A percentile compares a stretch with the other conserved stretches of the same genome.
Conservation (phyloP, 2,329 filamentous ascomycete genomes). For the Rhinocladiella mackenziei region DNA sequence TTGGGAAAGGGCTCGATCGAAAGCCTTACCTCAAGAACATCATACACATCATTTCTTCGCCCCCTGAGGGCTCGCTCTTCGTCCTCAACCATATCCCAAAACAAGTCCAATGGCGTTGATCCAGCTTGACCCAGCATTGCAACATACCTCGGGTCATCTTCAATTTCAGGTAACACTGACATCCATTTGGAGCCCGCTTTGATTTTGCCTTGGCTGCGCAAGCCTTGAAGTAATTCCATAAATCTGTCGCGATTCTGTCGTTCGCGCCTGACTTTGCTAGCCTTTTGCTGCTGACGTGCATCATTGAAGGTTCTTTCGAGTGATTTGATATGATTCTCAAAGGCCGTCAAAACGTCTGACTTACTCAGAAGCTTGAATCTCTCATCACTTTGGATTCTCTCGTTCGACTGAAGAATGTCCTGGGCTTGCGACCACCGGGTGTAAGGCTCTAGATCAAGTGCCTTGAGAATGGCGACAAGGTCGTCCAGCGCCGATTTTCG, state of each 20-base stretch:
- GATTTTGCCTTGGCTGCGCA: slow-evolving; percentile 72
- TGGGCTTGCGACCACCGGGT: slow-evolving; percentile 93
- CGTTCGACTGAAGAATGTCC: slow-evolving; percentile 70
- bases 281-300: slow-evolving; percentile 80
- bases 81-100: slow-evolving; percentile 93
- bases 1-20: background rate
- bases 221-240: slow-evolving; percentile 67
- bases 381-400: slow-evolving; percentile 72
- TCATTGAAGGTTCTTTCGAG: slow-evolving; percentile 91
- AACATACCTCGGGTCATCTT: slow-evolving; percentile 76
- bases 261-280: slow-evolving; percentile 72
- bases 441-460: slow-evolving; percentile 82
- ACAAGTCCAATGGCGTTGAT: slow-evolving; percentile 82
- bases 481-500: slow-evolving; percentile 82
- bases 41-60: slow-evolving; percentile 75
- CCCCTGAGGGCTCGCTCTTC: slow-evolving; percentile 83
- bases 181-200: slow-evolving; percentile 89
- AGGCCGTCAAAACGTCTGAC: slow-evolving; percentile 84
- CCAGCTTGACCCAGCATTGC: slow-evolving; percentile 79
- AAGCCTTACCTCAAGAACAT: slow-evolving; percentile 82
- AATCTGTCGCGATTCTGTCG: slow-evolving; percentile 83
- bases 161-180: slow-evolving; percentile 68
- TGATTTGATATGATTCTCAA: slow-evolving; percentile 91
- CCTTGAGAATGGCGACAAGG: slow-evolving; percentile 70
- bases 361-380: slow-evolving; percentile 83